Percentiles rank a stretch among this genome's conserved stretches.
Conservation (phyloP, 1,284 basidiomycete genomes). For the Bjerkandera adusta region DNA sequence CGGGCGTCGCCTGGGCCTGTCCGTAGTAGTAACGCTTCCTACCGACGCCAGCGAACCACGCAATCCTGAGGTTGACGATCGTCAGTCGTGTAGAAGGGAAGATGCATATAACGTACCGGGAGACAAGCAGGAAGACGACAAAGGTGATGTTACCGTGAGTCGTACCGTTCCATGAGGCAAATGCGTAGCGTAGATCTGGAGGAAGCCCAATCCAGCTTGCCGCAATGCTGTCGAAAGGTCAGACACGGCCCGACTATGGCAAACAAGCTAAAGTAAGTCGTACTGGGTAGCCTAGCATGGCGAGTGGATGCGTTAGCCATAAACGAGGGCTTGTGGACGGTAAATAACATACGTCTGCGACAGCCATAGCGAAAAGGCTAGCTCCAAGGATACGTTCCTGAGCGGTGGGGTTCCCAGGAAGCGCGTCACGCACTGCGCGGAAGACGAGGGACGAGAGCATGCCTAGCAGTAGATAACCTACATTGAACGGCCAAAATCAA, state of each 20-base stretch:
- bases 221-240: slow-evolving; percentile 46
- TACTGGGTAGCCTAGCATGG: slow-evolving; percentile 51
- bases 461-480: slow-evolving; percentile 69
- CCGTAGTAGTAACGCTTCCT: slow-evolving; percentile 57
- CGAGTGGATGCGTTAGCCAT: not conserved
- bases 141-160: slow-evolving; percentile 76
- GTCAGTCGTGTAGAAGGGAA: not conserved
- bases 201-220: slow-evolving; percentile 60
- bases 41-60: slow-evolving; percentile 67
- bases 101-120: slow-evolving; percentile 43
- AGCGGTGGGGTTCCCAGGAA: slow-evolving; percentile 55
- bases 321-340: slow-evolving; percentile 2
- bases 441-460: slow-evolving; percentile 70
- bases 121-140: slow-evolving; percentile 51
- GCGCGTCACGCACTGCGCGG: slow-evolving; percentile 62
- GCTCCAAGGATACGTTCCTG: slow-evolving; percentile 74
- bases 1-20: slow-evolving; percentile 18
- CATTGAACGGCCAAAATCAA: slow-evolving; percentile 2
- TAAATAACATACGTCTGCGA: slow-evolving; percentile 64
- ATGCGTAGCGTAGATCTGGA: slow-evolving; percentile 46
- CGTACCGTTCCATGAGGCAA: slow-evolving; percentile 62
- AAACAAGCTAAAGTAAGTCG: slow-evolving; percentile 25
- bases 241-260: not conserved
- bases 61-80: slow-evolving; percentile 37
- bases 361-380: slow-evolving; percentile 59